A percentile compares a stretch with the other conserved stretches of the same genome.
These are phyloP conservation scores for Vicia sativa DNA, from an alignment of 306 rosid genomes.

Conservation along the genomic window DNA sequence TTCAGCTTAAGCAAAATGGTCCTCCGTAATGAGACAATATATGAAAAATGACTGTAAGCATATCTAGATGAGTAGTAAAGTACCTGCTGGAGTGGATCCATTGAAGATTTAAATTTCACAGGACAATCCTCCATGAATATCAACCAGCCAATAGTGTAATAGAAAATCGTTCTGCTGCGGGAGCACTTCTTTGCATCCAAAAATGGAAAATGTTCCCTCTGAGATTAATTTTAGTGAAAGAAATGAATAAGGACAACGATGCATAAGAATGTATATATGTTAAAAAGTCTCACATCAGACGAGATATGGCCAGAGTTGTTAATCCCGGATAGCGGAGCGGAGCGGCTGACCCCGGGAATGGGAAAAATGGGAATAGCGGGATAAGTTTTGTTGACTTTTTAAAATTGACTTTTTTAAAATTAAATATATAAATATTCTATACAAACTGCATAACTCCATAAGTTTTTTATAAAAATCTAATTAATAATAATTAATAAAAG, in stretches of 20 bases:
- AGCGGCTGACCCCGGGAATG: no score
- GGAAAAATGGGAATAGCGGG: no score
- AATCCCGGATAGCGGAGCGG: no score
- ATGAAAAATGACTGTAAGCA: constrained; percentile 20
- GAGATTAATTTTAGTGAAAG: constrained; percentile 37
- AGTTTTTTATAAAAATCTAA: no score
- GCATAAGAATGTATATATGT: constrained; percentile 16
- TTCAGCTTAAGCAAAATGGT: background rate
- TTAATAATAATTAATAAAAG: no score
- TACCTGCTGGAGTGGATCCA: constrained; percentile 97
- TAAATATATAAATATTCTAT: no score
- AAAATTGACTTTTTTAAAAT: no score
- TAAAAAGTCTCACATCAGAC: no score
- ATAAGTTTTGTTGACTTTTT: no score
- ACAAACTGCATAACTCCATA: no score
- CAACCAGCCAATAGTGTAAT: constrained; percentile 90
- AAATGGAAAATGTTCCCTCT: constrained; percentile 96
- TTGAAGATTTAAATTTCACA: constrained; percentile 89
- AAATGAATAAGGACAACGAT: constrained; percentile 35
- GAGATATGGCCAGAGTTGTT: no score
- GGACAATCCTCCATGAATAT: constrained; percentile 94
- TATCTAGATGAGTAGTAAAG: constrained; percentile 32
- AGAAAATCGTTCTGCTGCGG: constrained; percentile 92
- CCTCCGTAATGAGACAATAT: constrained; percentile 16
- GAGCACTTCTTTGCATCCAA: constrained; percentile 87